phyloP scores from a whole-genome alignment of 371 early-diverging fungal genomes.

The Mucor piriformis region DNA sequence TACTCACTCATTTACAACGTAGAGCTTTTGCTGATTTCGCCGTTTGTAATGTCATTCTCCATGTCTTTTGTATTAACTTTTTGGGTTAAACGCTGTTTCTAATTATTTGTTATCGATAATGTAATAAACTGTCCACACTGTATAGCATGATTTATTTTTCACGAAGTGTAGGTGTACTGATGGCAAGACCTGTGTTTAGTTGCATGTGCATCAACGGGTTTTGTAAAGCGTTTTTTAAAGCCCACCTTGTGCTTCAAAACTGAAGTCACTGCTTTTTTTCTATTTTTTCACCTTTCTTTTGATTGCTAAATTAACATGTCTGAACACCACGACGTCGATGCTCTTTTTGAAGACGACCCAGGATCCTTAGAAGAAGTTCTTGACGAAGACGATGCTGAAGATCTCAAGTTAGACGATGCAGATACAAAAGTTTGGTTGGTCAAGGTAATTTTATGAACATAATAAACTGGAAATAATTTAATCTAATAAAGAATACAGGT shows the following conservation, averaged over 20 bases:
- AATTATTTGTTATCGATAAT: too few relatives aligned
- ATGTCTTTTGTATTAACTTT: constrained; percentile 61
- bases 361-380: constrained; percentile 52
- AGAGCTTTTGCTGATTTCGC: constrained; percentile 63
- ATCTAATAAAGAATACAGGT: constrained; percentile 31
- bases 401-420: constrained; percentile 65
- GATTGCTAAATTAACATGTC: constrained; percentile 19
- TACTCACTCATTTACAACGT: not conserved
- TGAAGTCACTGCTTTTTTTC: not conserved
- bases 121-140: too few relatives aligned
- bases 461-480: not conserved
- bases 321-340: constrained; percentile 51
- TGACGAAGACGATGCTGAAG: constrained; percentile 74
- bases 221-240: too few relatives aligned
- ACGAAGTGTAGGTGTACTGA: too few relatives aligned
- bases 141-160: too few relatives aligned
- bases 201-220: too few relatives aligned
- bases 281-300: constrained; percentile 3
- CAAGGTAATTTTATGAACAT: not conserved
- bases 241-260: too few relatives aligned
- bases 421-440: constrained; percentile 78
- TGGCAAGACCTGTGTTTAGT: too few relatives aligned
- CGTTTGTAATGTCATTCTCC: constrained; percentile 54
- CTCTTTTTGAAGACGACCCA: constrained; percentile 66
- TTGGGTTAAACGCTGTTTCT: constrained; percentile 42